Base-by-base conservation (phyloP, 2,329 filamentous ascomycete genomes). In the Madurella mycetomatis region DNA sequence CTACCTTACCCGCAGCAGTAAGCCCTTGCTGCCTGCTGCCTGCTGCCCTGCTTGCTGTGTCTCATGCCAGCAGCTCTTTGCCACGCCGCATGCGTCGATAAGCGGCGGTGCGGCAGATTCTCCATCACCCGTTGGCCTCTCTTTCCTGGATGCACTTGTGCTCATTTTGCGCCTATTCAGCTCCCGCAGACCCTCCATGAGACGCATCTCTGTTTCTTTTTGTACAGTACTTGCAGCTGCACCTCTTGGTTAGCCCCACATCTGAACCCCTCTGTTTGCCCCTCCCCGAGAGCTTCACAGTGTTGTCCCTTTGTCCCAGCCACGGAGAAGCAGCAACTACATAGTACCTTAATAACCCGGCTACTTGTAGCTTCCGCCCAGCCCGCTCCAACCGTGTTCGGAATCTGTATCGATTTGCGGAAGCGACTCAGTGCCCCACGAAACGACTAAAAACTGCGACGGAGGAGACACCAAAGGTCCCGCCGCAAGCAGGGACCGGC, bases 281-380 rank as follows among this genome's bases (percentile, higher is more conserved):
- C 34, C 32, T 19, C 30, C 32, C 37, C 13, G n/a, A 40, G 45
- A 51, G 43, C 17, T 46, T 45, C 25, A 31, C 32, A 41, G 16
- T 41, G 25, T 40, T 18, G 17, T 31, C 40, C 45, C 41, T 37
- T 51, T 56, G 44, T 34, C 51, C 55, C 53, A 58, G 57, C 55
- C 57, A 56, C 57, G 53, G 53, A 54, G 34, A 49, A 54, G 50
- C 46, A 42, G 37, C 43, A 40, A 45, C 49, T 53, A 54, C 52
- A 50, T 55, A 54, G 37, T 44, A 40, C 48, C 49, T 53, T 56
- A 54, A 50, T 55, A 54, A 54, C 34, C 16, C 11, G 16, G 44
- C 31, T 53, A 58, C 57, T 56, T 56, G 58, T 57, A 57, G 53
- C 54, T 49, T 55, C 53, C 51, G 13, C 34, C 58, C 60, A 55